phyloP scores from a whole-genome alignment of 1,284 basidiomycete genomes.

The Cutaneotrichosporon dermatis region DNA sequence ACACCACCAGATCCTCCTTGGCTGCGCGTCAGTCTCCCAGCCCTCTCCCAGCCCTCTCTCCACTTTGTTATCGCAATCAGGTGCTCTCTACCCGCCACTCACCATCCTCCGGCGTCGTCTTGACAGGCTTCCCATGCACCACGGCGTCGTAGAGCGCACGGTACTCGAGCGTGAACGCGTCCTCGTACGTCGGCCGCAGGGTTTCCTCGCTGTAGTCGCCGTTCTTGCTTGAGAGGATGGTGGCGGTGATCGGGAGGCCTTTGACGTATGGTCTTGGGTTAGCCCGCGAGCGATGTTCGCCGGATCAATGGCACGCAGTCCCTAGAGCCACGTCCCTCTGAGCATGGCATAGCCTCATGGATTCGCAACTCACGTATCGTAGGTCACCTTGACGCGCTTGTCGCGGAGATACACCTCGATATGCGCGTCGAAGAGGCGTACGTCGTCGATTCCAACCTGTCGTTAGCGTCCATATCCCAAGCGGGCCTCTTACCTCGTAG shows the following conservation, averaged over 20 bases:
- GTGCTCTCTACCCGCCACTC: conserved; percentile 1
- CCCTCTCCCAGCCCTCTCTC: no score
- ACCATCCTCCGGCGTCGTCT: conserved; percentile 36
- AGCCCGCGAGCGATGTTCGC: background rate
- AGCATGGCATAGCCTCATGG: conserved; percentile 44
- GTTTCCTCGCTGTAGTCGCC: conserved; percentile 38
- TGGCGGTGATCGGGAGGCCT: conserved; percentile 47
- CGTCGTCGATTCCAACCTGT: conserved; percentile 40
- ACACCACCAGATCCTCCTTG: conserved; percentile 43
- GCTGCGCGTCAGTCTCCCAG: conserved; percentile 13
- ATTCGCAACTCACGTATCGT: conserved; percentile 42
- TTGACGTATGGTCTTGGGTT: conserved; percentile 47
- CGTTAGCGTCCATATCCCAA: background rate
- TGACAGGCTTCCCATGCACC: conserved; percentile 30
- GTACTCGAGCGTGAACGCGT: conserved; percentile 48
- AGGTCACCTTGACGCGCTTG: conserved; percentile 47
- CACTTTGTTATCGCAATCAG: no score
- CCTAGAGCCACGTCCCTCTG: no score
- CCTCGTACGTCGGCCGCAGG: conserved; percentile 47
- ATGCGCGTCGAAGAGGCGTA: conserved; percentile 50
- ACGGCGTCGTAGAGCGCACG: conserved; percentile 38
- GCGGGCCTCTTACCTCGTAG: conserved; percentile 33
- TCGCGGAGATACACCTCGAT: conserved; percentile 50
- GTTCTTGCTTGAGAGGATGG: conserved; percentile 33
- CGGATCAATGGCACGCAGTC: background rate